A percentile compares a stretch with the other conserved stretches of the same genome.
Evolutionary conservation across 345 rosid genomes (phyloP).

Genomic region (Rubroshorea leprosula): DNA sequence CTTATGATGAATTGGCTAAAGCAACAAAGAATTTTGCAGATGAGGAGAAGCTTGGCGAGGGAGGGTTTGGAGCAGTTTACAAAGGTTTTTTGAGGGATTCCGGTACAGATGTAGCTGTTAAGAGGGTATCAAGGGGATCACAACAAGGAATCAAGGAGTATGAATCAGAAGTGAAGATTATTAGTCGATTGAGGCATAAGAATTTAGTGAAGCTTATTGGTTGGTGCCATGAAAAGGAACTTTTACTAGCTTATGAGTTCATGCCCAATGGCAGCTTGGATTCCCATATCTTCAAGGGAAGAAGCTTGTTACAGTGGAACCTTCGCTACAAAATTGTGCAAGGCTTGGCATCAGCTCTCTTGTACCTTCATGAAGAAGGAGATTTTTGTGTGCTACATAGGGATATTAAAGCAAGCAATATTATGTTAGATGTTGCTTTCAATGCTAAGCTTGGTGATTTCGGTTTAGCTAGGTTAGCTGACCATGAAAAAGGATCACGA

Average conservation of each 20-base stretch:
- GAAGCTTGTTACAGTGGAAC: conserved; percentile 17
- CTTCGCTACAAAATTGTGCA: conserved; percentile 5
- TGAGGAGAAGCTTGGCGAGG: conserved; percentile 17
- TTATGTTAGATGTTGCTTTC: conserved; percentile 21
- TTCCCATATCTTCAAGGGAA: not conserved
- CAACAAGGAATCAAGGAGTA: conserved; percentile 16
- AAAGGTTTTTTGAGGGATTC: conserved; percentile 7
- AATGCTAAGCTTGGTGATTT: conserved; percentile 35
- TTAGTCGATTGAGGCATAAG: conserved; percentile 33
- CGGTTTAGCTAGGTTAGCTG: conserved; percentile 26
- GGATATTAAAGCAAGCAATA: conserved; percentile 27
- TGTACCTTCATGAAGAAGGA: conserved; percentile 23
- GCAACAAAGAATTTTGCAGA: not conserved
- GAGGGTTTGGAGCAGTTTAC: conserved; percentile 23
- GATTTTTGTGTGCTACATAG: conserved; percentile 22
- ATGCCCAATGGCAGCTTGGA: conserved; percentile 7
- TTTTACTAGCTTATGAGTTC: conserved; percentile 37
- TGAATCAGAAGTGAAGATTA: conserved; percentile 12
- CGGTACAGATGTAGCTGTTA: conserved; percentile 7
- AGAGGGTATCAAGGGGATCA: conserved; percentile 12
- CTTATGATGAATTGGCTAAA: not conserved
- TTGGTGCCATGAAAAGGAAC: conserved; percentile 39
- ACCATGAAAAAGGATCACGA: conserved; percentile 15
- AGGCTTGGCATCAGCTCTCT: conserved; percentile 22
- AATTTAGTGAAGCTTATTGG: conserved; percentile 37